phyloP scores from a whole-genome alignment of 331 rosid genomes.

The Malus hybrid region DNA sequence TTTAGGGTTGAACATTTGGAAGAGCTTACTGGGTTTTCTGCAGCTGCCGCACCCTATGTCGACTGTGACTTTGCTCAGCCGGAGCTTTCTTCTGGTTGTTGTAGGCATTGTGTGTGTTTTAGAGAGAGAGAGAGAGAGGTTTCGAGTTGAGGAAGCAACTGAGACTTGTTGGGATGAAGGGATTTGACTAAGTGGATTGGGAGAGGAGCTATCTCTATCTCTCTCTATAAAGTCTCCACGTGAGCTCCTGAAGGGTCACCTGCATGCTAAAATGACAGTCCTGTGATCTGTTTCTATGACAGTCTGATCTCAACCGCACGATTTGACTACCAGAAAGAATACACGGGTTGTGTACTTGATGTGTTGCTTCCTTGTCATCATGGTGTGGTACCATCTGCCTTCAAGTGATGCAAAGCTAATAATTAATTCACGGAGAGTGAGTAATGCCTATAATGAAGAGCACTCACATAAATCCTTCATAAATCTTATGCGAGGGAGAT shows the following conservation, averaged over 20 bases:
- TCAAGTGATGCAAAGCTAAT: too few species aligned
- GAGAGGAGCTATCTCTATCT: not conserved
- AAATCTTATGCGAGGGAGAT: too few species aligned
- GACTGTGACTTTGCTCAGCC: constrained; percentile 42
- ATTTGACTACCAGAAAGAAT: too few species aligned
- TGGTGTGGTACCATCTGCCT: too few species aligned
- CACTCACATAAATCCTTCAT: too few species aligned
- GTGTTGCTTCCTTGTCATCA: too few species aligned
- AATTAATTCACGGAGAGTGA: too few species aligned
- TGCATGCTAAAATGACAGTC: constrained; percentile 1
- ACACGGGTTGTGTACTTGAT: too few species aligned
- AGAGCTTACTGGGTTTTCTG: constrained; percentile 41
- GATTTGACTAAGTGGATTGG: not conserved
- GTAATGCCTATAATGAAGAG: too few species aligned
- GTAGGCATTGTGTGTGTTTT: constrained; percentile 31
- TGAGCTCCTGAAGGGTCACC: constrained; percentile 20
- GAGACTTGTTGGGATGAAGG: not conserved
- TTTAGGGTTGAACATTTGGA: constrained; percentile 38
- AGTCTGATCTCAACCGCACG: constrained; percentile 22
- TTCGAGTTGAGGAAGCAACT: not conserved
- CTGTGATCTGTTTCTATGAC: constrained; percentile 21
- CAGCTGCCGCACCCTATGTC: constrained; percentile 68
- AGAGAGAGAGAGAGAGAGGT: not conserved
- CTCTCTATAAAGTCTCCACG: constrained; percentile 29
- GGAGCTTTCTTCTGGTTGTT: constrained; percentile 33